Evolutionary conservation across 805 yeast genomes (phyloP), one percentile per base, ranked within the genome.

Genomic region (Metschnikowia reukaufii): DNA sequence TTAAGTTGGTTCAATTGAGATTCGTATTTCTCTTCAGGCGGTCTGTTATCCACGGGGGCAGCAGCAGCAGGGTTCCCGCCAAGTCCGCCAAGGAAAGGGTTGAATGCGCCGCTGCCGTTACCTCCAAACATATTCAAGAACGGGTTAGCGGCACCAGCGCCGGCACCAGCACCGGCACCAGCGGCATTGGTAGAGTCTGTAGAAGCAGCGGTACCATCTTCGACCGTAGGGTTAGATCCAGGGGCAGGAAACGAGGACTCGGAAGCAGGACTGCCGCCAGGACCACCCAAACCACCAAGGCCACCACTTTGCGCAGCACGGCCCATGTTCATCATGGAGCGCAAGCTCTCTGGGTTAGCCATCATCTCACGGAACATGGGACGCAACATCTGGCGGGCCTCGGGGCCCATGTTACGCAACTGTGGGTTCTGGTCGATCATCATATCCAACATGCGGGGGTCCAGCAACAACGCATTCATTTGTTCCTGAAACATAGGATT

Each of bases 371-470:
- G 81, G 63, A 91, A 82, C 62, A 81, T 77, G 13, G 92, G 96
- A 65, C 86, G 96, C 58, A 92, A 68, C 83, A 90, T 76, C 63
- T 86, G 82, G 60, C 97, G 79, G 18, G 87, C 91, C 62, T 86
- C 88, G 6, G 96, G 96, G 10, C 96, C 96, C 90, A 88, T 80
- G 4, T 82, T 79, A 50, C 92, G 81, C 60, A 90, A 74, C 61
- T 85, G 90, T 6, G 97, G 97, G 47, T 86, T 84, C 61, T 86
- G 88, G 58, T 82, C 80, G 59, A 90, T 88, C 74, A 91, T 66
- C 62, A 73, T 82, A 57, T 89, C 96, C 41, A 88, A 63, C 91
- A 90, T 85, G 64, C 86, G 91, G 1, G 97, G 97, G 67, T 91
- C 87, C 36, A 84, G 79, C 42, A 90, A 73, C 86, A 88, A 80